Conservation (phyloP, 495 filamentous ascomycete genomes). For the Glutinoglossum americanum region DNA sequence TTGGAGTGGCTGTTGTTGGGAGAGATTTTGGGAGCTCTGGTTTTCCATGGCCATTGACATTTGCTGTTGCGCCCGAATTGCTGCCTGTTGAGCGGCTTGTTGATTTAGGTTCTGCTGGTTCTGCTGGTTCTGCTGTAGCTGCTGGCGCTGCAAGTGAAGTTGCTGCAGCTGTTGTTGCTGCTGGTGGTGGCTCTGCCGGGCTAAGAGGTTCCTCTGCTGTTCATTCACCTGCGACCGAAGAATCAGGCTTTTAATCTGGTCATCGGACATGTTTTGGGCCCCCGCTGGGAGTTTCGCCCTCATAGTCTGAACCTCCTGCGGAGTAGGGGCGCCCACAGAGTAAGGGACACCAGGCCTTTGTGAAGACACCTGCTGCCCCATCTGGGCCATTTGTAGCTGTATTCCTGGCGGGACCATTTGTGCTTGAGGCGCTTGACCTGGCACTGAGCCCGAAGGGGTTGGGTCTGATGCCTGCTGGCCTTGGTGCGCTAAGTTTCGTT, state of each 20-base stretch:
- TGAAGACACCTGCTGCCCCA: not conserved
- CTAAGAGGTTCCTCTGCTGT: not conserved
- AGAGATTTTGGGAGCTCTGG: not conserved
- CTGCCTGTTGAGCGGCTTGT: conserved; percentile 6
- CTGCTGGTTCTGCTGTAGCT: conserved; percentile 1
- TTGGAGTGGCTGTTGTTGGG: conserved; percentile 6
- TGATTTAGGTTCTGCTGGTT: conserved; percentile 20
- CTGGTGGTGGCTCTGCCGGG: not conserved
- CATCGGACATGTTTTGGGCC: not conserved
- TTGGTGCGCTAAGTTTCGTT: not conserved
- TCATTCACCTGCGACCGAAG: not conserved
- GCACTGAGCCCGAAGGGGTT: not conserved
- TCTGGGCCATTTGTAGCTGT: not conserved
- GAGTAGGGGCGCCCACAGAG: not conserved
- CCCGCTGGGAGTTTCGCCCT: not conserved
- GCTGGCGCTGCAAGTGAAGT: conserved; percentile 12
- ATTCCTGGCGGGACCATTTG: not conserved
- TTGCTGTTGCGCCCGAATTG: not conserved
- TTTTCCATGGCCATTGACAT: not conserved
- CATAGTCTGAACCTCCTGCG: not conserved
- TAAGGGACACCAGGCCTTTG: not conserved
- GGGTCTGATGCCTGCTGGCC: not conserved
- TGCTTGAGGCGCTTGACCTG: not conserved
- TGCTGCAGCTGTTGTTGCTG: conserved; percentile 11
- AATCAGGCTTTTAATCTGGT: not conserved